phyloP scores from a whole-genome alignment of 768 basidiomycete species.

The Termitomyces sp. region DNA sequence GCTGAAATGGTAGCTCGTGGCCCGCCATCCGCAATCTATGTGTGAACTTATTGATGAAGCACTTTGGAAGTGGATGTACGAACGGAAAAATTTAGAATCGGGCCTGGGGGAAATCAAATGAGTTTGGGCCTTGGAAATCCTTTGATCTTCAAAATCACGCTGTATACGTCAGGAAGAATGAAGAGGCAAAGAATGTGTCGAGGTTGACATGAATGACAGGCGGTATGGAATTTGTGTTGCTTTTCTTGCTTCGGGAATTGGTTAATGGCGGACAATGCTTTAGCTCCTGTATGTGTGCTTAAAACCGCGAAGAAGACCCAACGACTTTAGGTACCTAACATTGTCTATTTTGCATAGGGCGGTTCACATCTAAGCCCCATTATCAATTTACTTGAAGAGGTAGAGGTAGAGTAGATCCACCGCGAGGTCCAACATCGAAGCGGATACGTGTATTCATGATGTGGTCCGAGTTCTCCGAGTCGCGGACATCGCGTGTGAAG shows the following conservation, averaged over 20 bases:
- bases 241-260: neutral
- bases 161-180: neutral
- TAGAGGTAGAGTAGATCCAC: no score
- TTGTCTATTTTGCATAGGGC: neutral
- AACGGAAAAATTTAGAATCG: neutral
- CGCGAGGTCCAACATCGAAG: no score
- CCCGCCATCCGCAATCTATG: neutral
- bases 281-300: neutral
- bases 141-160: no score
- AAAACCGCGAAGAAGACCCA: neutral
- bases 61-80: neutral
- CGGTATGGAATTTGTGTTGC: neutral
- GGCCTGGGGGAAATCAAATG: neutral
- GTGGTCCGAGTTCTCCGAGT: neutral
- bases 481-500: neutral
- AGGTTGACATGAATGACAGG: neutral
- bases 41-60: neutral
- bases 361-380: neutral
- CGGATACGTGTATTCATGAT: neutral
- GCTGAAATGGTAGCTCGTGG: neutral
- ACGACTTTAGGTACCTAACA: neutral
- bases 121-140: neutral
- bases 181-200: neutral
- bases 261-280: neutral
- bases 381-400: neutral